Percentiles rank a stretch among this genome's conserved stretches.
phyloP scores from a whole-genome alignment of 371 early-diverging fungal species.

The Mortierella sp. region DNA sequence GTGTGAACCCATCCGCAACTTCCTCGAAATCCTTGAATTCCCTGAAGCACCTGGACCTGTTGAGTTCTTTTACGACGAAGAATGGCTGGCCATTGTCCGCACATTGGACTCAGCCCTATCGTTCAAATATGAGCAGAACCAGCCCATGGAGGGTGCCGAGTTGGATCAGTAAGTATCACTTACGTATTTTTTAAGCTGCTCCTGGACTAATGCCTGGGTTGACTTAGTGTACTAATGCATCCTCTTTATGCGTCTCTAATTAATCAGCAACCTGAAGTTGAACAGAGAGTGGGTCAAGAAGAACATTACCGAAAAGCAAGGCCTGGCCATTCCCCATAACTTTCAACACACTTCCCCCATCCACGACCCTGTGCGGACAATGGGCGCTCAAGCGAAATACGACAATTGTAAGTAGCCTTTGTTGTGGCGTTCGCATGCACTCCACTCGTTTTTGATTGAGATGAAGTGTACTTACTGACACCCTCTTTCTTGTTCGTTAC shows the following conservation, averaged over 20 bases:
- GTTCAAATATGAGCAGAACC: slow-evolving; percentile 13
- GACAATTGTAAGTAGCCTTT: slow-evolving; percentile 47
- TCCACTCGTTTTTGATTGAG: background rate
- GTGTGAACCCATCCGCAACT: slow-evolving; percentile 66
- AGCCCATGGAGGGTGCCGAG: slow-evolving; percentile 11
- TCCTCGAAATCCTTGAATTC: slow-evolving; percentile 75
- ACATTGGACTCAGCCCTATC: slow-evolving; percentile 44
- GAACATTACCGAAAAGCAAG: slow-evolving; percentile 57
- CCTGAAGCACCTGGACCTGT: slow-evolving; percentile 56
- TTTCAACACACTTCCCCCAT: slow-evolving; percentile 70
- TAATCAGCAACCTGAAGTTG: slow-evolving; percentile 51
- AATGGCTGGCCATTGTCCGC: slow-evolving; percentile 85
- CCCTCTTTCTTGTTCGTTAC: background rate
- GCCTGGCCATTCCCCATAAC: slow-evolving; percentile 74
- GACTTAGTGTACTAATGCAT: background rate
- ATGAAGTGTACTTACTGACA: background rate
- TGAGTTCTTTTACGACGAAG: slow-evolving; percentile 79
- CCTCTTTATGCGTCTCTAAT: background rate
- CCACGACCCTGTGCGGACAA: slow-evolving; percentile 45
- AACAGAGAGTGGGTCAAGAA: slow-evolving; percentile 63
- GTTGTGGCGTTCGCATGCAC: background rate
- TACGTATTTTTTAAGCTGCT: background rate
- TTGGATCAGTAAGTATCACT: slow-evolving; percentile 34
- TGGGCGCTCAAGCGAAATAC: slow-evolving; percentile 38
- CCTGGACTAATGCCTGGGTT: background rate